A percentile compares a stretch with the other conserved stretches of the same genome.
Conservation (phyloP, 306 rosid species). For the Purshia tridentata region DNA sequence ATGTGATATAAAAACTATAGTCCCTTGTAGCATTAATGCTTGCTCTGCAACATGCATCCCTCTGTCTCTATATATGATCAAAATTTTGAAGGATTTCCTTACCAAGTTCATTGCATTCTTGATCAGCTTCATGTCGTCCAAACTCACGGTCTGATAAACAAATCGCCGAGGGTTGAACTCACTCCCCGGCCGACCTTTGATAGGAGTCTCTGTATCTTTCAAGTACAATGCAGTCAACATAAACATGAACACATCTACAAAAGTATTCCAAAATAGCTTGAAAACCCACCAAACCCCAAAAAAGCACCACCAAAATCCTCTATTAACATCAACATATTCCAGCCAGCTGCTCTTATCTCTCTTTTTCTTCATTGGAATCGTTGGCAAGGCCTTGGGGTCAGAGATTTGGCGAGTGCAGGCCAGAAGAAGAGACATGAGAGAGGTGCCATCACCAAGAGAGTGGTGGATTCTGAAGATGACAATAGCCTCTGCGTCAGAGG, state of each 20-base stretch:
- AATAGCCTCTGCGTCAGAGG: constrained; percentile 26
- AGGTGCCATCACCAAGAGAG: constrained; percentile 45
- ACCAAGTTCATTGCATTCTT: constrained; percentile 38
- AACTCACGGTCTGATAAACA: constrained; percentile 22
- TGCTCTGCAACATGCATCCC: too few species aligned
- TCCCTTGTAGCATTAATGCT: too few species aligned
- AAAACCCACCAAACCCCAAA: constrained; percentile 29
- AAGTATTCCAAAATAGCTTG: constrained; percentile 27
- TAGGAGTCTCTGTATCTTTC: constrained; percentile 34
- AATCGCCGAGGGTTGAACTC: constrained; percentile 26
- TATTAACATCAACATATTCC: not conserved
- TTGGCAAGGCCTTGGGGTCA: constrained; percentile 35
- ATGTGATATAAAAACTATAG: too few species aligned
- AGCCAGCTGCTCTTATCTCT: not conserved
- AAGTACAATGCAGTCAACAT: constrained; percentile 17
- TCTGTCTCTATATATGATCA: too few species aligned
- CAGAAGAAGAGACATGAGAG: constrained; percentile 40
- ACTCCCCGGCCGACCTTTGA: constrained; percentile 14
- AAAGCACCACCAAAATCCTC: constrained; percentile 1
- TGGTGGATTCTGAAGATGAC: constrained; percentile 39
- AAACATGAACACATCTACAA: constrained; percentile 28
- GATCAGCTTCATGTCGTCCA: constrained; percentile 34
- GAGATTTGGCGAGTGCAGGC: constrained; percentile 34
- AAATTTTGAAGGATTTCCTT: not conserved
- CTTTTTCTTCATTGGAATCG: constrained; percentile 16